phyloP scores from a whole-genome alignment of 371 early-diverging fungal species.

The Mortierella sp. region DNA sequence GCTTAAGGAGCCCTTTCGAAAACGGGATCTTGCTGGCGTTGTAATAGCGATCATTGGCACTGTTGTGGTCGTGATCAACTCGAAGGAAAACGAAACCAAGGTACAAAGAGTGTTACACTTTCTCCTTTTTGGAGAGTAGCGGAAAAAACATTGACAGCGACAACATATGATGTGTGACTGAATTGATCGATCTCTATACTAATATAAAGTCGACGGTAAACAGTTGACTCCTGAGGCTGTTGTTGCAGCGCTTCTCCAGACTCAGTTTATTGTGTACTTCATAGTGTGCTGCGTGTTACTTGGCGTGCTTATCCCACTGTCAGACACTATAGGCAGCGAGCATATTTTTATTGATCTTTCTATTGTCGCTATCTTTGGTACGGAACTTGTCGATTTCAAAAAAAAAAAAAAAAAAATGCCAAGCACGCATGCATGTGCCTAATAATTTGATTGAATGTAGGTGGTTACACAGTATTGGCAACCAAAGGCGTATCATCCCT shows the following conservation, averaged over 20 bases:
- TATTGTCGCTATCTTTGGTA: constrained; percentile 82
- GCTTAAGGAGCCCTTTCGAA: constrained; percentile 76
- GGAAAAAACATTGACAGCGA: neutral
- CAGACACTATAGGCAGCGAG: constrained; percentile 67
- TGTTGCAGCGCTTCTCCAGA: constrained; percentile 69
- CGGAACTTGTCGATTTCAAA: constrained; percentile 6
- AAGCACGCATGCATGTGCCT: neutral
- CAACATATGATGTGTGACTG: neutral
- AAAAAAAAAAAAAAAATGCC: no score
- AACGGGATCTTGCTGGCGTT: constrained; percentile 76
- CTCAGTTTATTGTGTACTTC: constrained; percentile 72
- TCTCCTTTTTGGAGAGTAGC: neutral
- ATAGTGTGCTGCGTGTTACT: constrained; percentile 61
- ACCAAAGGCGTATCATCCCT: constrained; percentile 82
- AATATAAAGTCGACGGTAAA: constrained; percentile 10
- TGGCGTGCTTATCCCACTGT: constrained; percentile 60
- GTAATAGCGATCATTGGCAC: constrained; percentile 79
- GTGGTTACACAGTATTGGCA: constrained; percentile 84
- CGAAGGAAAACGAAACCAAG: constrained; percentile 70
- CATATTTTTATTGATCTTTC: constrained; percentile 79
- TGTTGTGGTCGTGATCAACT: constrained; percentile 74
- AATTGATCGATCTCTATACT: neutral
- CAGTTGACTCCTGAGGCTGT: constrained; percentile 76
- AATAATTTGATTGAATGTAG: constrained; percentile 52
- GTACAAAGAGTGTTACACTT: constrained; percentile 44